These are phyloP conservation scores for Chrysoporthe austroafricana DNA, from an alignment of 2,329 filamentous ascomycete genomes.

Conservation along the genomic window DNA sequence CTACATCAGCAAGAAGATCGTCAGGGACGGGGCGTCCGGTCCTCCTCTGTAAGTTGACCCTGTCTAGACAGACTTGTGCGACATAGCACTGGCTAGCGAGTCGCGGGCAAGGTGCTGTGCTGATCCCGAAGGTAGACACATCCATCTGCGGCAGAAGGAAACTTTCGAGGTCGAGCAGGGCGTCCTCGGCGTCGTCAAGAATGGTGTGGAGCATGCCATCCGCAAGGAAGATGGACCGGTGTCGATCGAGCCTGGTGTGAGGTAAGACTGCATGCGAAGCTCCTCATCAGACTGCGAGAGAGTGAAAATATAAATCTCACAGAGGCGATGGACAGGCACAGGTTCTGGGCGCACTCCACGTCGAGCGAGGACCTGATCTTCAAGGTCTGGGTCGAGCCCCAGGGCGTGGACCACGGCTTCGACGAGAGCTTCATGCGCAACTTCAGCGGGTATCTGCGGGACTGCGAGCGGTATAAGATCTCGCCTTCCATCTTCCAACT, in stretches of 20 bases:
- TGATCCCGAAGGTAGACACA: slow-evolving; percentile 13
- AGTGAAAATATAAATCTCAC: too few relatives aligned
- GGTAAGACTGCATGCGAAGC: slow-evolving; percentile 9
- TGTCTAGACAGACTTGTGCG: too few relatives aligned
- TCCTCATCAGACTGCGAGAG: not conserved
- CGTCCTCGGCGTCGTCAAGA: slow-evolving; percentile 16
- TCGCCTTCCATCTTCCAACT: slow-evolving; percentile 26
- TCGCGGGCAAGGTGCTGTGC: not conserved
- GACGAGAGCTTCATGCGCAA: slow-evolving; percentile 27
- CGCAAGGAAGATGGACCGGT: slow-evolving; percentile 16
- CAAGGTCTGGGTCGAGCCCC: slow-evolving; percentile 23
- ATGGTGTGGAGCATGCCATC: slow-evolving; percentile 15
- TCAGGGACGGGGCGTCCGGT: slow-evolving; percentile 18
- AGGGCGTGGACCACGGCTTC: slow-evolving; percentile 25
- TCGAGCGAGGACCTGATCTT: slow-evolving; percentile 21
- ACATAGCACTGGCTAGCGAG: not conserved
- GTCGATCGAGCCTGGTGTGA: slow-evolving; percentile 7
- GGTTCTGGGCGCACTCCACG: slow-evolving; percentile 19
- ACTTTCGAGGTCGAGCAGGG: slow-evolving; percentile 26
- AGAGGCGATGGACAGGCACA: slow-evolving; percentile 1
- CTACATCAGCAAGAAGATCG: slow-evolving; percentile 5
- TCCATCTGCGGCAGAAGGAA: slow-evolving; percentile 23
- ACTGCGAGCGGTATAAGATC: slow-evolving; percentile 15
- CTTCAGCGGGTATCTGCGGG: slow-evolving; percentile 13
- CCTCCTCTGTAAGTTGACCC: slow-evolving; percentile 18